phyloP scores from a whole-genome alignment of 2,329 filamentous ascomycete genomes.

The Colletotrichum sp. region DNA sequence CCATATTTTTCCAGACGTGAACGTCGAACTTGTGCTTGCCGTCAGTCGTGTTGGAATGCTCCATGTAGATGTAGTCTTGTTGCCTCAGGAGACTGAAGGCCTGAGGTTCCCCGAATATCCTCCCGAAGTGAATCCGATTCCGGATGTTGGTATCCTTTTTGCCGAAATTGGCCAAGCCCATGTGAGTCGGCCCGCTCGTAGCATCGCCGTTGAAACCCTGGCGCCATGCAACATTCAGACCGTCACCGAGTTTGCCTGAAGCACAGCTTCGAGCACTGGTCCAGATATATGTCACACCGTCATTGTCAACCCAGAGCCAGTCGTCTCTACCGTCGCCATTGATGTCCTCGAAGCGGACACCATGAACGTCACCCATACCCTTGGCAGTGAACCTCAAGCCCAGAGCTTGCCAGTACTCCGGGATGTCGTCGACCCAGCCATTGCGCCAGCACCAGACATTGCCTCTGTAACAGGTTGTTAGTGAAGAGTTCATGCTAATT shows the following conservation, averaged over 20 bases:
- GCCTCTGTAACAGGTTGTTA: fast-evolving
- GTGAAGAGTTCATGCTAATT: not conserved
- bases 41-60: not conserved
- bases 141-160: not conserved
- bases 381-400: constrained; percentile 24
- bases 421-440: constrained; percentile 29
- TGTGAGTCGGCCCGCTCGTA: constrained; percentile 20
- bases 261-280: constrained; percentile 27
- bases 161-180: not conserved
- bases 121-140: constrained; percentile 7
- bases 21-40: not conserved
- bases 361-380: constrained; percentile 23
- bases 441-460: constrained; percentile 37
- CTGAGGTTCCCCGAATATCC: constrained; percentile 12
- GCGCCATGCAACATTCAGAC: constrained; percentile 21
- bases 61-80: constrained; percentile 19
- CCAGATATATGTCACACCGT: constrained; percentile 23
- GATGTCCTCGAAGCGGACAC: constrained; percentile 27
- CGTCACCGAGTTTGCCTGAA: constrained; percentile 13
- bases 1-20: constrained; percentile 21
- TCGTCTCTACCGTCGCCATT: constrained; percentile 28
- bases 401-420: constrained; percentile 38
- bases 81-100: constrained; percentile 2
- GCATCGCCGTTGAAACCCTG: constrained; percentile 19
- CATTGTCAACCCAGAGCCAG: constrained; percentile 25